phyloP scores from a whole-genome alignment of 148 eudicot genomes.

The Diospyros lotus region DNA sequence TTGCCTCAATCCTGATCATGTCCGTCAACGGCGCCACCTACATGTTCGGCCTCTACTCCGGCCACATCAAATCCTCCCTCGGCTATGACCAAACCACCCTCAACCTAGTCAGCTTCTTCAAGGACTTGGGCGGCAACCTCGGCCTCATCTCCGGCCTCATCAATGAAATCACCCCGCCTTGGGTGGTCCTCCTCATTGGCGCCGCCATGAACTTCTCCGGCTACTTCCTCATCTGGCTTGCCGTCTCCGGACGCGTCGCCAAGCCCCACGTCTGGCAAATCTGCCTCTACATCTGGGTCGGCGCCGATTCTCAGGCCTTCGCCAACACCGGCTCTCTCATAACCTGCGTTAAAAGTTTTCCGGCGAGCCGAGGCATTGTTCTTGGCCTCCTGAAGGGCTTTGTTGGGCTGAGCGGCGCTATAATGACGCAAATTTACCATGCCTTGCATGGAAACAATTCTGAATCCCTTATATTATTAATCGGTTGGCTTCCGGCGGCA shows the following conservation, averaged over 20 bases:
- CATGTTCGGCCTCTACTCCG: conserved; percentile 37
- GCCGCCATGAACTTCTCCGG: conserved; percentile 47
- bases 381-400: conserved; percentile 43
- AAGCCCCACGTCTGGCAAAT: conserved; percentile 38
- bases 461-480: conserved; percentile 29
- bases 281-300: conserved; percentile 36
- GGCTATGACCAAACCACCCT: conserved; percentile 50
- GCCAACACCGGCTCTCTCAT: conserved; percentile 42
- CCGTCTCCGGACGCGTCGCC: conserved; percentile 17
- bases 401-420: conserved; percentile 47
- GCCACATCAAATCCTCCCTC: conserved; percentile 35
- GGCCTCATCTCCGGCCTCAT: conserved; percentile 45
- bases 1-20: conserved; percentile 40
- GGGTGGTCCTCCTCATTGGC: conserved; percentile 41
- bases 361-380: conserved; percentile 41
- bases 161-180: conserved; percentile 37
- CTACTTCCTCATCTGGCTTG: conserved; percentile 47
- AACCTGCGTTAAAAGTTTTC: conserved; percentile 43
- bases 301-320: conserved; percentile 40
- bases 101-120: conserved; percentile 38
- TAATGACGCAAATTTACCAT: conserved; percentile 32
- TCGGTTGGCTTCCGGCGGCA: conserved; percentile 45
- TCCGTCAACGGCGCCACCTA: conserved; percentile 41
- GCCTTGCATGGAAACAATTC: conserved; percentile 39
- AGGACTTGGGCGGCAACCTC: conserved; percentile 42